phyloP scores from a whole-genome alignment of 768 basidiomycete species.

The Clavulina sp. region DNA sequence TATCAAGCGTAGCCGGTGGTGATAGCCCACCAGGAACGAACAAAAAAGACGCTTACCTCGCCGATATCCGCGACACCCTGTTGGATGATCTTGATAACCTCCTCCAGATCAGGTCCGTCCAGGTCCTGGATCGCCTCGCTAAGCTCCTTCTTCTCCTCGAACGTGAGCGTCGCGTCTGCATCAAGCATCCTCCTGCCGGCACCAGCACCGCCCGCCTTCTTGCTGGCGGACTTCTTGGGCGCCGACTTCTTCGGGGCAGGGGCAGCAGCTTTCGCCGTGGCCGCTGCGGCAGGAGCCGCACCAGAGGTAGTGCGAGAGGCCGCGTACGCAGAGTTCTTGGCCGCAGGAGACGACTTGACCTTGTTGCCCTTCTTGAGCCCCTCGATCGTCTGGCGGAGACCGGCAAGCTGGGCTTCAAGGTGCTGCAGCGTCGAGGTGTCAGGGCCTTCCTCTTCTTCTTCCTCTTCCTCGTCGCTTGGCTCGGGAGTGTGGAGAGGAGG shows the following conservation, averaged over 20 bases:
- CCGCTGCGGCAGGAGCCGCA: constrained; percentile 15
- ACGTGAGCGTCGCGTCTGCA: not conserved
- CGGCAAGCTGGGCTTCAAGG: not conserved
- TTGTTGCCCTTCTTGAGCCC: constrained; percentile 24
- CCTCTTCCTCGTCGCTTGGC: constrained; percentile 10
- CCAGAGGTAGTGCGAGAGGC: constrained; percentile 18
- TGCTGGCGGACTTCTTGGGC: not conserved
- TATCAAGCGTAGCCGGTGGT: not conserved
- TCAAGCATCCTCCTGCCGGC: constrained; percentile 8
- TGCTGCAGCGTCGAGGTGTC: not conserved
- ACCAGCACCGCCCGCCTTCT: not conserved
- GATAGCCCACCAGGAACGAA: not conserved
- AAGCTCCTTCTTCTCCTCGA: constrained; percentile 80
- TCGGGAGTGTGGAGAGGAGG: constrained; percentile 24
- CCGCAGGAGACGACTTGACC: not conserved
- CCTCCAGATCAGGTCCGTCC: constrained; percentile 32
- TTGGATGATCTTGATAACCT: constrained; percentile 10
- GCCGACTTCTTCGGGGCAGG: constrained; percentile 21
- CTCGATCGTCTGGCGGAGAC: constrained; percentile 11
- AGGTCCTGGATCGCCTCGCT: constrained; percentile 84
- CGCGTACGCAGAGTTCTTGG: constrained; percentile 18
- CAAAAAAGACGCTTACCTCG: constrained; percentile 43
- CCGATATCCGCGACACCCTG: constrained; percentile 64
- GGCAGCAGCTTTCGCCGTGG: constrained; percentile 34
- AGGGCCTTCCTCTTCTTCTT: constrained; percentile 7